Evolutionary conservation across 1,284 basidiomycete genomes (phyloP).

Genomic region (Rhodotorula sp.): DNA sequence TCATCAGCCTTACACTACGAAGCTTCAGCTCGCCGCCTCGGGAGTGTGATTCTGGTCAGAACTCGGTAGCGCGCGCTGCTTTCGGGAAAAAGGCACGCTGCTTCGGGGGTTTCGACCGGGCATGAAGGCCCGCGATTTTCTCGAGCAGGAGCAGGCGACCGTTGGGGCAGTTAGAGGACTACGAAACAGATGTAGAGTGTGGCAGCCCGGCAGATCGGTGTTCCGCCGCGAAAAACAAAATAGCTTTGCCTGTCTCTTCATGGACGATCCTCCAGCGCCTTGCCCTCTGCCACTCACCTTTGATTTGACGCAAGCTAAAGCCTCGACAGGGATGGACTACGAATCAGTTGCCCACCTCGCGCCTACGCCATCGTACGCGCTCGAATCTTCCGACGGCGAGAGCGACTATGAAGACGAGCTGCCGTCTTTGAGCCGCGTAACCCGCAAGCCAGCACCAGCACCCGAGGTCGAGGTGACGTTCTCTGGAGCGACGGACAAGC

Average conservation of each 20-base stretch:
- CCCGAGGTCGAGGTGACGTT: constrained; percentile 24
- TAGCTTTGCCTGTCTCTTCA: background rate
- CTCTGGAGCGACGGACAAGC: background rate
- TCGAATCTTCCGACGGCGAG: constrained; percentile 32
- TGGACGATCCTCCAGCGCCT: too few relatives aligned
- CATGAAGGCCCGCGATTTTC: background rate
- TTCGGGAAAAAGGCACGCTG: background rate
- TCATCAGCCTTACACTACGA: background rate
- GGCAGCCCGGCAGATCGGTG: background rate
- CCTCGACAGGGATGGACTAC: background rate
- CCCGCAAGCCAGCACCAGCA: background rate
- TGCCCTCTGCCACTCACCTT: too few relatives aligned
- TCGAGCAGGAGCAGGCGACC: too few relatives aligned
- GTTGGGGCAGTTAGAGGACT: too few relatives aligned
- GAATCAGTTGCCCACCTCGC: background rate
- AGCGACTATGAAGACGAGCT: constrained; percentile 26
- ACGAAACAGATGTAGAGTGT: too few relatives aligned
- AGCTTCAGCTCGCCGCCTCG: background rate
- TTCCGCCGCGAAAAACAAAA: background rate
- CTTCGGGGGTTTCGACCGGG: background rate
- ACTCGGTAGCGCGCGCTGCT: too few relatives aligned
- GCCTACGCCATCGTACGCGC: constrained; percentile 26
- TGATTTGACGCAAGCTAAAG: too few relatives aligned
- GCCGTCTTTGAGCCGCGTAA: background rate
- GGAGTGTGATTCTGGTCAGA: too few relatives aligned